Conservation (phyloP, 208 protist genomes). For the Acanthamoeba lenticulata region DNA sequence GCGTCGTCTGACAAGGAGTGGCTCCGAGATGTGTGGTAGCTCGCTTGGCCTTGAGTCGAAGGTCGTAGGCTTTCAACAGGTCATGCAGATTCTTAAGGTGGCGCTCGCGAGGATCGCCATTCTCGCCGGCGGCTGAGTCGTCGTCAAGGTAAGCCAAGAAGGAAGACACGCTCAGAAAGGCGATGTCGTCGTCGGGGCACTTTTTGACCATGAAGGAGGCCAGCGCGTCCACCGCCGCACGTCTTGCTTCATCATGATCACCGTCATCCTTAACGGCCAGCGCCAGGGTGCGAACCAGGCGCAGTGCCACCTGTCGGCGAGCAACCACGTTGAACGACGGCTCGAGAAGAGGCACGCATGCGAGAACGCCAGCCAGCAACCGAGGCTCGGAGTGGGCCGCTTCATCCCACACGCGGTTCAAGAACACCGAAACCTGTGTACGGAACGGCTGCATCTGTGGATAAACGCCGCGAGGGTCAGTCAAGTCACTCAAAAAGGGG, state of each 20-base stretch:
- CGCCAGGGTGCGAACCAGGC: neutral
- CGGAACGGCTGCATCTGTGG: neutral
- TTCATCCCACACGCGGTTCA: neutral
- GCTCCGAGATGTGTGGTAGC: no score
- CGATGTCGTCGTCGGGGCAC: neutral
- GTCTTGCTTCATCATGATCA: neutral
- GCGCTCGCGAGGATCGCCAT: neutral
- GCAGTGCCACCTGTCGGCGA: neutral
- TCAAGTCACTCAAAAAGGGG: neutral
- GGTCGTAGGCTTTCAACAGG: neutral
- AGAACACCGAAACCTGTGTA: neutral
- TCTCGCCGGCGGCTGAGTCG: no score
- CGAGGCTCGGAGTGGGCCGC: neutral
- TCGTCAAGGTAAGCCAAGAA: neutral
- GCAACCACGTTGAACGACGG: neutral
- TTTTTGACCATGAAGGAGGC: neutral
- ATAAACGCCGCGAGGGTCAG: neutral
- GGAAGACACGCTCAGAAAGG: neutral
- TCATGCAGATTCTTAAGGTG: neutral
- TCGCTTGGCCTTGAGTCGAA: no score
- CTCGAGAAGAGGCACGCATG: neutral
- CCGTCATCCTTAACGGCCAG: neutral
- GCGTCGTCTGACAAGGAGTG: no score
- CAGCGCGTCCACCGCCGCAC: neutral
- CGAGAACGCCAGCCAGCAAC: neutral